Evolutionary conservation across 2,329 filamentous ascomycete genomes (phyloP).

Genomic region (Neopestalotiopsis clavispora): DNA sequence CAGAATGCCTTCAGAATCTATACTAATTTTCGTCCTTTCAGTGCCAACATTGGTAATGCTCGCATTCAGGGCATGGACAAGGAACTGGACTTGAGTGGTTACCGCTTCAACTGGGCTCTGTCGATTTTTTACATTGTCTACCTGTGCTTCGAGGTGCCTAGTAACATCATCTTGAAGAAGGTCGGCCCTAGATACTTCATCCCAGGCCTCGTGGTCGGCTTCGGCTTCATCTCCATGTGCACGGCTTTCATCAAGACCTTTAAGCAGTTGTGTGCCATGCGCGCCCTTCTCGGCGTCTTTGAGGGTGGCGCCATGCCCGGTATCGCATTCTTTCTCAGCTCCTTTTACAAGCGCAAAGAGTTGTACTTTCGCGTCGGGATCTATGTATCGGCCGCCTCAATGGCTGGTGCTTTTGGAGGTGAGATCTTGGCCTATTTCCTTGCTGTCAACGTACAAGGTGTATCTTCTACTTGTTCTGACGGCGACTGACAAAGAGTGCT

Average conservation of each 20-base stretch:
- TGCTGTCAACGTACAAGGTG: not conserved
- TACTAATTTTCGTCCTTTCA: conserved; percentile 15
- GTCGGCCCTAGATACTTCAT: conserved; percentile 59
- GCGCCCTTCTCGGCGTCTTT: conserved; percentile 57
- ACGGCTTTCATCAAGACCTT: conserved; percentile 58
- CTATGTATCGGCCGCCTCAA: conserved; percentile 58
- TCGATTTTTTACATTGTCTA: conserved; percentile 65
- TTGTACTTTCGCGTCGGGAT: conserved; percentile 60
- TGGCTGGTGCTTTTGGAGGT: conserved; percentile 62
- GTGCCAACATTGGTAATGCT: conserved; percentile 57
- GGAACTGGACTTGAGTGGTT: conserved; percentile 49
- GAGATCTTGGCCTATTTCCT: not conserved
- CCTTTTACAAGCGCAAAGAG: conserved; percentile 62
- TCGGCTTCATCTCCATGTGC: conserved; percentile 59
- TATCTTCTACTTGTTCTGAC: not conserved
- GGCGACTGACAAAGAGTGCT: not conserved
- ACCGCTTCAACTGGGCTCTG: conserved; percentile 61
- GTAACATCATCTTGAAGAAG: conserved; percentile 59
- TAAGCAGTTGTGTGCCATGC: conserved; percentile 48
- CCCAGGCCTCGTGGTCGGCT: conserved; percentile 57
- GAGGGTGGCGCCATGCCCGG: conserved; percentile 64
- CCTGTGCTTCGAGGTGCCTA: conserved; percentile 59
- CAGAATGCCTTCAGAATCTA: not conserved
- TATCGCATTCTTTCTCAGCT: conserved; percentile 60
- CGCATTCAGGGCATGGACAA: conserved; percentile 60